A percentile compares a stretch with the other conserved stretches of the same genome.
These are phyloP conservation scores for Dactylellina leptospora DNA, from an alignment of 2,329 filamentous ascomycete genomes.

Conservation along the genomic window DNA sequence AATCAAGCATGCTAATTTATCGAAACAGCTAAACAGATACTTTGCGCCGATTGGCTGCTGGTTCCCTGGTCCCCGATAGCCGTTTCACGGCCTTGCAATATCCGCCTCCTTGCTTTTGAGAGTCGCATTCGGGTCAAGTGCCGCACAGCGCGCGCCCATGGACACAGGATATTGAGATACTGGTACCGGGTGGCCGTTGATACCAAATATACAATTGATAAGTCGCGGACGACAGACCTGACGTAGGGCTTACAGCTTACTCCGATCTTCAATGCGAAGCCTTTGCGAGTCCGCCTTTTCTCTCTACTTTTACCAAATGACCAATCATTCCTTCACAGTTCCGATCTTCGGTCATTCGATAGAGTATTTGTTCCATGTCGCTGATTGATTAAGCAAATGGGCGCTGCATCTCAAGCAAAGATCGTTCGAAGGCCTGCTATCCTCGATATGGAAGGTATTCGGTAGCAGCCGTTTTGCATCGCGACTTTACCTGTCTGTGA, in stretches of 20 bases:
- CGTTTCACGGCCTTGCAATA: constrained; percentile 23
- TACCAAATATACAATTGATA: not conserved
- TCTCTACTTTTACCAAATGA: constrained; percentile 11
- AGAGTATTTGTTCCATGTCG: constrained; percentile 5
- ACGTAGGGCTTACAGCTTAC: not conserved
- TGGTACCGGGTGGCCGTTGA: not conserved
- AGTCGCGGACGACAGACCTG: not conserved
- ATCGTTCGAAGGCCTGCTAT: constrained; percentile 19
- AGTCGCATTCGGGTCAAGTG: constrained; percentile 5
- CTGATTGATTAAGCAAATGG: not conserved
- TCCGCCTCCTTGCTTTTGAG: constrained; percentile 18
- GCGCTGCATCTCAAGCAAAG: constrained; percentile 3
- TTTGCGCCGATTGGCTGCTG: constrained; percentile 25
- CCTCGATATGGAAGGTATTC: constrained; percentile 36
- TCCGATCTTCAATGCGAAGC: constrained; percentile 9
- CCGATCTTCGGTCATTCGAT: constrained; percentile 3
- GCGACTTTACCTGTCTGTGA: not conserved
- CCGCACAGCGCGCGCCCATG: not conserved
- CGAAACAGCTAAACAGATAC: not conserved
- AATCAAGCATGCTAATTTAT: constrained; percentile 5
- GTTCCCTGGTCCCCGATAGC: constrained; percentile 7
- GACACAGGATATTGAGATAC: not conserved
- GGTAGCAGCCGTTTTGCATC: constrained; percentile 25
- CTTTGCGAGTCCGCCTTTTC: not conserved
- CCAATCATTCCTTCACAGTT: constrained; percentile 20